Evolutionary conservation across 176 grass and related monocot genomes (phyloP).

Genomic region (Avena sativa): DNA sequence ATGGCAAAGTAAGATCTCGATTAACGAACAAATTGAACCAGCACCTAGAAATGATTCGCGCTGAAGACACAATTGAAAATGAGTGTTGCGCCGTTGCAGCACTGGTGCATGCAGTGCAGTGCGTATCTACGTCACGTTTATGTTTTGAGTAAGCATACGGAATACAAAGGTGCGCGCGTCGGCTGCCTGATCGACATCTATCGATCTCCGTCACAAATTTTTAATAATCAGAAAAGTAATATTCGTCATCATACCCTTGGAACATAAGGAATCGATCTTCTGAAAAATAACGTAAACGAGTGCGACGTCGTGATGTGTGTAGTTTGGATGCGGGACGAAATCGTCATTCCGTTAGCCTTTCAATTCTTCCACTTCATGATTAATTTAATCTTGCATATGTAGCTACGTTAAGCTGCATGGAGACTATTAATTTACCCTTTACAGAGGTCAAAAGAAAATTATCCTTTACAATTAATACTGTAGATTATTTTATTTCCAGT

Average conservation of each 20-base stretch:
- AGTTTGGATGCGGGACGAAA: not conserved
- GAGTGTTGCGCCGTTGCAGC: not conserved
- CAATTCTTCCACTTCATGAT: conserved; percentile 1
- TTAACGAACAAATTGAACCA: conserved; percentile 50
- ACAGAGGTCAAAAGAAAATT: too few species aligned
- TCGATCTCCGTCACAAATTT: not conserved
- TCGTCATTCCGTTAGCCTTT: conserved; percentile 44
- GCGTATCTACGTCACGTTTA: not conserved
- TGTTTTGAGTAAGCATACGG: not conserved
- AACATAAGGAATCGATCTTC: conserved; percentile 30
- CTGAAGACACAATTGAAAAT: conserved; percentile 6
- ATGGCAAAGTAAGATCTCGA: not conserved
- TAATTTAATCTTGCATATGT: too few species aligned
- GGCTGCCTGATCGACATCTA: conserved; percentile 14
- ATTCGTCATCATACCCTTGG: conserved; percentile 46
- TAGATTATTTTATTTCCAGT: too few species aligned
- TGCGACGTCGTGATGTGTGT: not conserved
- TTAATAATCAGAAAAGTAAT: conserved; percentile 11
- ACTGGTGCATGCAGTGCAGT: not conserved
- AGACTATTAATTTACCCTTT: too few species aligned
- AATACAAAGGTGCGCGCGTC: not conserved
- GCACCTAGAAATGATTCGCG: conserved; percentile 33
- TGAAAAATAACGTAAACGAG: conserved; percentile 50
- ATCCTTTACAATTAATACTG: too few species aligned
- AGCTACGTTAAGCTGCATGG: too few species aligned